These are phyloP conservation scores for Sarocladium kiliense DNA, from an alignment of 2,329 filamentous ascomycete genomes.

Conservation along the genomic window DNA sequence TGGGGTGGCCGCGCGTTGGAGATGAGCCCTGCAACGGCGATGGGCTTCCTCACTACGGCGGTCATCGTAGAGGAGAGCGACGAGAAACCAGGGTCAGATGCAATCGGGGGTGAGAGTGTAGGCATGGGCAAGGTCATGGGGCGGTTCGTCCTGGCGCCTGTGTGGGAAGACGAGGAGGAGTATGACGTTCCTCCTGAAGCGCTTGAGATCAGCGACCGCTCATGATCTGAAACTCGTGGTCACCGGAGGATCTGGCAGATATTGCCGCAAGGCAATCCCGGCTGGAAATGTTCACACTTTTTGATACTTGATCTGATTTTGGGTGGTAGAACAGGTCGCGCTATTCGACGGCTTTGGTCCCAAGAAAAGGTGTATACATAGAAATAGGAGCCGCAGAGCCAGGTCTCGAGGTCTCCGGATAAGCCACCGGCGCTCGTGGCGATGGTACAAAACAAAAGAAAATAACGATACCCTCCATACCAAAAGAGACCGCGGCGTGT, in stretches of 20 bases:
- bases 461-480: constrained; percentile 9
- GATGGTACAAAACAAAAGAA: constrained; percentile 1
- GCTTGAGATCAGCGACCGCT: constrained; percentile 12
- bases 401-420: neutral
- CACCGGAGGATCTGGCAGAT: no score
- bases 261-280: no score
- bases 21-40: constrained; percentile 45
- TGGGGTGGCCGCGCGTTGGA: constrained; percentile 56
- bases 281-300: no score
- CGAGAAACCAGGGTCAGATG: constrained; percentile 38
- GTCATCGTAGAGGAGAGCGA: constrained; percentile 56
- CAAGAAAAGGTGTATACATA: neutral
- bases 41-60: constrained; percentile 53
- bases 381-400: neutral
- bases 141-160: constrained; percentile 54
- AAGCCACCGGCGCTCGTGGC: neutral
- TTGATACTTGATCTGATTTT: no score
- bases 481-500: neutral
- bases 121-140: constrained; percentile 61
- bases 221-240: neutral
- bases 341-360: no score
- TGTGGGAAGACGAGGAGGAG: constrained; percentile 53
- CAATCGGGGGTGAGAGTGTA: constrained; percentile 45
- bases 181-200: constrained; percentile 41
- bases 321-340: no score